phyloP scores from a whole-genome alignment of 495 filamentous ascomycete species.

The Delitschia confertaspora region DNA sequence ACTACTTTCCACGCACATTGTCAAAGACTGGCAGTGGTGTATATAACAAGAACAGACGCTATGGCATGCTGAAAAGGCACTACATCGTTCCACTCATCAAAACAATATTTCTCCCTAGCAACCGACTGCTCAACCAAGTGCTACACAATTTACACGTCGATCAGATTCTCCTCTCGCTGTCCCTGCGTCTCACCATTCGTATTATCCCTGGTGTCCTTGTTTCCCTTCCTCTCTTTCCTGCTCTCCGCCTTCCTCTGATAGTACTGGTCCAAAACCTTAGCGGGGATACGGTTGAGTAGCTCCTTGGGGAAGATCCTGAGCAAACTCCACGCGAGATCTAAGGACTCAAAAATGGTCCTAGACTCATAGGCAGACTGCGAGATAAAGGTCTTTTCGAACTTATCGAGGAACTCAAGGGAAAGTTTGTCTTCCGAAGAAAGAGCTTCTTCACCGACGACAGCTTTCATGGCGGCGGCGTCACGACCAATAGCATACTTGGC shows the following conservation, averaged over 20 bases:
- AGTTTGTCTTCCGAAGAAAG: slow-evolving; percentile 93
- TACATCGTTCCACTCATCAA: too few relatives aligned
- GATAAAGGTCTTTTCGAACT: slow-evolving; percentile 94
- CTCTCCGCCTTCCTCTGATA: slow-evolving; percentile 65
- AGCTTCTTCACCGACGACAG: slow-evolving; percentile 96
- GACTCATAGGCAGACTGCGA: slow-evolving; percentile 84
- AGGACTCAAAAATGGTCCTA: slow-evolving; percentile 78
- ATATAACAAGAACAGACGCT: too few relatives aligned
- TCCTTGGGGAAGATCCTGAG: slow-evolving; percentile 96
- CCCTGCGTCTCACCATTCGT: slow-evolving; percentile 44
- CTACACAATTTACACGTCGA: slow-evolving; percentile 36
- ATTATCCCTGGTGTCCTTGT: slow-evolving; percentile 59
- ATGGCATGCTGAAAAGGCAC: too few relatives aligned
- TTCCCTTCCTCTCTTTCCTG: slow-evolving; percentile 46
- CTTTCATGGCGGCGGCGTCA: slow-evolving; percentile 98
- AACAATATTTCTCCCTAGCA: too few relatives aligned
- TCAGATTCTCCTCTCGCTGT: slow-evolving; percentile 36
- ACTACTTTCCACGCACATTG: too few relatives aligned
- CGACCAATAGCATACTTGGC: slow-evolving; percentile 99
- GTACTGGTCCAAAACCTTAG: slow-evolving; percentile 86
- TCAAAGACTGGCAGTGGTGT: too few relatives aligned
- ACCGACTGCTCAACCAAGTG: too few relatives aligned
- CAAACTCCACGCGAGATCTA: slow-evolving; percentile 93
- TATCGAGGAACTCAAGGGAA: slow-evolving; percentile 94
- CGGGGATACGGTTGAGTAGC: slow-evolving; percentile 90